Base-by-base conservation (phyloP, 805 yeast genomes). In the Metschnikowia kunwiensis region DNA sequence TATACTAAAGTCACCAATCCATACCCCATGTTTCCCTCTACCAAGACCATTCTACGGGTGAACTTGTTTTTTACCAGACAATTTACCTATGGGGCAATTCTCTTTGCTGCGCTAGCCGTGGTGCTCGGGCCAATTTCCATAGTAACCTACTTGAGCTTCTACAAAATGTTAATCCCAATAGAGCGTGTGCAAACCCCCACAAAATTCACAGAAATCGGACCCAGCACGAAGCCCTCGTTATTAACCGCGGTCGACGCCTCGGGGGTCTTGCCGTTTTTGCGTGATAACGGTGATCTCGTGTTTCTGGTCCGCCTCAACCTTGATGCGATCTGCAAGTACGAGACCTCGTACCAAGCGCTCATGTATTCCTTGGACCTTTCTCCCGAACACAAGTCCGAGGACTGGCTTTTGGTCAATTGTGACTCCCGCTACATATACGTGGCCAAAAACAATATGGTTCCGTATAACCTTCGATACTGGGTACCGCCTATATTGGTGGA, bases 381-480 rank as follows among this genome's bases (percentile, higher is more conserved):
- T 6, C 22, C 33, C 27, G 12, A 13, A 7, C 27, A 25, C 14
- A 25, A 17, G 5, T 27, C 18, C 24, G 25, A 39, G n/a, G 44
- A 45, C 39, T 32, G 48, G 27, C 35, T 55, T 22, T 20, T 52
- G 13, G 35, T 51, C 23, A 46, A 58, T 33, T 66, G 73, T 45
- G 65, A 61, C 38, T 45, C 62, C 15, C 43, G 60, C 7, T 44
- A 39, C 31, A 43, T 63, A 16, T 60, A 61, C 46, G 51, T 51
- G 19, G 40, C 37, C 11, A 60, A 61, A 36, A 68, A 68, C 45
- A 27, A 39, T 43, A 36, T 57, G 20, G 45, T 68, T 8, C 72
- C 73, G 0, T 66, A 57, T 46, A 57, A 60, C 38, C 50, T 63
- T 27, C 51, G 63, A 33, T 55, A 53, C 40, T 66, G 68, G 67